A percentile compares a stretch with the other conserved stretches of the same genome.
Conservation (phyloP, 2,329 filamentous ascomycete genomes). For the Epichloe bromicola region DNA sequence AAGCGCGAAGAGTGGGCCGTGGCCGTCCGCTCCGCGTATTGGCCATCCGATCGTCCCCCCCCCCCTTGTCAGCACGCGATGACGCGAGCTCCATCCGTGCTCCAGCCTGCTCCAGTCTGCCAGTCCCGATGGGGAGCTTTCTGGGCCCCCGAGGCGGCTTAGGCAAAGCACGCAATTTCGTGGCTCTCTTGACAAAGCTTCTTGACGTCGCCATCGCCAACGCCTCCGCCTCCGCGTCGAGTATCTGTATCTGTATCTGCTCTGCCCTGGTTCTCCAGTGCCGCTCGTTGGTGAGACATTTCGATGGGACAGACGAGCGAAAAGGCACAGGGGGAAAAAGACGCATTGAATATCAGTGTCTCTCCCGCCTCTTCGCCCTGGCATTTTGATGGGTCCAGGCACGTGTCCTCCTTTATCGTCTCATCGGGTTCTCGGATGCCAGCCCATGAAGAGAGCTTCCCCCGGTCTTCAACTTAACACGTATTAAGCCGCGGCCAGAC, state of each 20-base stretch:
- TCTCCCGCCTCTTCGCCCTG: no score
- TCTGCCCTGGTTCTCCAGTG: background rate
- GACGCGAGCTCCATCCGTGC: background rate
- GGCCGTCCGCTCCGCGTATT: background rate
- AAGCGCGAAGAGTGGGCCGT: background rate
- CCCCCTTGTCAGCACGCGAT: constrained; percentile 7
- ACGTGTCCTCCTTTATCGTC: no score
- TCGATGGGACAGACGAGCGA: background rate
- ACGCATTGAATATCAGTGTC: background rate
- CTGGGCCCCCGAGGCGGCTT: constrained; percentile 2
- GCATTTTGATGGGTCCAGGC: no score
- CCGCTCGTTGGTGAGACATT: background rate
- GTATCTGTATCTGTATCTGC: background rate
- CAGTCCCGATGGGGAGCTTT: background rate
- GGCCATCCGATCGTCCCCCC: background rate
- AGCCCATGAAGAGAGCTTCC: background rate
- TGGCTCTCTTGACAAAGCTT: constrained; percentile 13
- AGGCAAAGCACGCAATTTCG: constrained; percentile 25
- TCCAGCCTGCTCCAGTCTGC: background rate
- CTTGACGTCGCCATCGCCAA: background rate
- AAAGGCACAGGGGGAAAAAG: background rate
- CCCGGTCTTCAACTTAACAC: background rate
- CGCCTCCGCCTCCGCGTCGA: background rate
- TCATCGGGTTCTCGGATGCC: no score
- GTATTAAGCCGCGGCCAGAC: background rate